Evolutionary conservation across 495 filamentous ascomycete genomes (phyloP), one percentile per base, ranked within the genome.

Genomic region (Xylaria intraflava): DNA sequence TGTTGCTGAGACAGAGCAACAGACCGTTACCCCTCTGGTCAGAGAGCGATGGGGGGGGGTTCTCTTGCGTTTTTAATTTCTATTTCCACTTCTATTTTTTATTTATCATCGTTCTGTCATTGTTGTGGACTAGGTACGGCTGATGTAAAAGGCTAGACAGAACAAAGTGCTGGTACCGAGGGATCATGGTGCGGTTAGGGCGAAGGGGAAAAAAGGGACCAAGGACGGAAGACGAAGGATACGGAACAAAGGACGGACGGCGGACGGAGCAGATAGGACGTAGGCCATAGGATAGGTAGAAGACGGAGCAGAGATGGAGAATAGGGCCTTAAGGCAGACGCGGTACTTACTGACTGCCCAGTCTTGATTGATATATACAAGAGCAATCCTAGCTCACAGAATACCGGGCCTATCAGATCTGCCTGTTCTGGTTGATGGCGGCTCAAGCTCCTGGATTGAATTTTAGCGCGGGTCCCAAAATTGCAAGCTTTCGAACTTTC

Each of bases 381-480:
- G n/a, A 35, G 14, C 31, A 35, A 53, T 53, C 43, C 51, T 56
- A 62, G 57, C 57, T 60, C 60, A 56, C 54, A 56, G 46, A 56
- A 55, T 56, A 45, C 51, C 46, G 40, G 58, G 62, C 64, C 64
- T 66, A 66, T 66, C 64, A 66, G 47, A 61, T 60, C 60, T 49
- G 53, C 12, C 49, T 50, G 48, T 59, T 53, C 53, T 64, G 53
- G 58, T 62, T 51, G 56, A 60, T 59, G 58, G 64, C 64, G 64
- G 64, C 64, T 66, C 64, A 64, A 66, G 58, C 61, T 52, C 59
- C 35, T 55, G 51, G 53, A 59, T 59, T n/a, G 58, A 58, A 48
- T 61, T 65, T 66, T 66, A 66, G 64, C 64, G 64, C 64, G 62
- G 55, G 51, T 53, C 24, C 52, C 51, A 55, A 61, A 57, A 51